Conservation (phyloP, 257 asterid genomes). For the Nicotiana knightiana region DNA sequence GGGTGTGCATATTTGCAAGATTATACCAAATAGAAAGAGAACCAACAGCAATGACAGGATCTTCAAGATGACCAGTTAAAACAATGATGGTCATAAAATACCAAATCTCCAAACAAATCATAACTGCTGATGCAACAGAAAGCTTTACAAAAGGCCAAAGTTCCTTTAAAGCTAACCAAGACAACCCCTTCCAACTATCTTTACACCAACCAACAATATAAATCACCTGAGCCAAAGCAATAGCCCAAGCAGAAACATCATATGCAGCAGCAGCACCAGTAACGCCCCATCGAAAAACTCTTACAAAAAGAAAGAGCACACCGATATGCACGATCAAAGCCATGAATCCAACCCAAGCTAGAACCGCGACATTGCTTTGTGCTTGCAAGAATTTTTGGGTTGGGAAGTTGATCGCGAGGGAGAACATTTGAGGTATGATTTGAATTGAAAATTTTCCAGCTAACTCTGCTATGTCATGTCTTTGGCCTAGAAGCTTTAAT, state of each 20-base stretch:
- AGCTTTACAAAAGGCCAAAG: constrained; percentile 66
- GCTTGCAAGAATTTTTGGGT: constrained; percentile 92
- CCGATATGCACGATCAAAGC: constrained; percentile 50
- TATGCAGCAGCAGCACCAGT: constrained; percentile 93
- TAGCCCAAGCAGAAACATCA: constrained; percentile 69
- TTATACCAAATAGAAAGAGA: constrained; percentile 92
- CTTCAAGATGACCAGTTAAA: constrained; percentile 82
- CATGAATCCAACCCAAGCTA: constrained; percentile 78
- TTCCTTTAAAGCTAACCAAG: constrained; percentile 71
- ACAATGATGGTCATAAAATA: constrained; percentile 95
- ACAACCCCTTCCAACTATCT: constrained; percentile 79
- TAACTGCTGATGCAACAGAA: constrained; percentile 75
- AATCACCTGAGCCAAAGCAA: constrained; percentile 65
- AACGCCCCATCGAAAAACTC: constrained; percentile 68
- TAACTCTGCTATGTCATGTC: constrained; percentile 72
- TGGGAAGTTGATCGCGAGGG: constrained; percentile 80
- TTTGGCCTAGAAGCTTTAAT: constrained; percentile 62
- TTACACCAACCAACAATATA: constrained; percentile 76
- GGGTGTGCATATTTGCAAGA: neutral
- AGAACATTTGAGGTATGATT: constrained; percentile 85
- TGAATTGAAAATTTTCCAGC: constrained; percentile 68
- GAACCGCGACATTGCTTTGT: constrained; percentile 63
- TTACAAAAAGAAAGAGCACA: constrained; percentile 45
- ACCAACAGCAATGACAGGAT: constrained; percentile 86
- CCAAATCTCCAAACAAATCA: constrained; percentile 99